Conservation (phyloP, 345 rosid genomes). For the Anastatica hierochuntica region DNA sequence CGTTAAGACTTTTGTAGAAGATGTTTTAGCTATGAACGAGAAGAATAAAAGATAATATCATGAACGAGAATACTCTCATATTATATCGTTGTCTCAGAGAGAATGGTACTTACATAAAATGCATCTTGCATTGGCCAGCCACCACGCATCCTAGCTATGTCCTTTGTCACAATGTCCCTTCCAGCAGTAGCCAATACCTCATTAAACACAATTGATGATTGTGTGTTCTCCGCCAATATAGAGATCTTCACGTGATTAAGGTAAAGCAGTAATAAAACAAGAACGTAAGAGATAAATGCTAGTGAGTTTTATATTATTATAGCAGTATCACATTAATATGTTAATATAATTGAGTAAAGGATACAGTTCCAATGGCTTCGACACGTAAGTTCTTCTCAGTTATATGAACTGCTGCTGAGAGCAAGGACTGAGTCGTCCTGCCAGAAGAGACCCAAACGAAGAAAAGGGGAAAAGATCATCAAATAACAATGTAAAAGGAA, state of each 20-base stretch:
- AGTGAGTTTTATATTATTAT: neutral
- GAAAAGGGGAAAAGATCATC: constrained; percentile 7
- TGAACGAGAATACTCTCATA: neutral
- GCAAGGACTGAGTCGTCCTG: constrained; percentile 89
- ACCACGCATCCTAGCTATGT: constrained; percentile 91
- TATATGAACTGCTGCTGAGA: constrained; percentile 77
- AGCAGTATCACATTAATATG: constrained; percentile 13
- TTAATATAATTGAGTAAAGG: constrained; percentile 18
- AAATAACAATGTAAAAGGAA: neutral
- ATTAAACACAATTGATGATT: constrained; percentile 58
- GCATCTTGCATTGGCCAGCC: constrained; percentile 99
- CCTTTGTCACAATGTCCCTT: constrained; percentile 85
- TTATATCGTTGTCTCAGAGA: neutral
- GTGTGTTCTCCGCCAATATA: constrained; percentile 75
- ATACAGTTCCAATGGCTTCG: constrained; percentile 95
- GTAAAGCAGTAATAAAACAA: constrained; percentile 20
- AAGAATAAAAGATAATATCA: neutral
- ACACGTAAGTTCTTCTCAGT: constrained; percentile 77
- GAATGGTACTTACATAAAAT: constrained; percentile 57
- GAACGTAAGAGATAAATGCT: constrained; percentile 9
- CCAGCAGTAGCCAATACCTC: constrained; percentile 83
- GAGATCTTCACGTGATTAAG: constrained; percentile 57
- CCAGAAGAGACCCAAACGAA: constrained; percentile 17
- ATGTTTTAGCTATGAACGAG: neutral
- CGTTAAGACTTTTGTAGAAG: neutral